Evolutionary conservation across 2,329 filamentous ascomycete species (phyloP).

Genomic region (Ustulina deusta): DNA sequence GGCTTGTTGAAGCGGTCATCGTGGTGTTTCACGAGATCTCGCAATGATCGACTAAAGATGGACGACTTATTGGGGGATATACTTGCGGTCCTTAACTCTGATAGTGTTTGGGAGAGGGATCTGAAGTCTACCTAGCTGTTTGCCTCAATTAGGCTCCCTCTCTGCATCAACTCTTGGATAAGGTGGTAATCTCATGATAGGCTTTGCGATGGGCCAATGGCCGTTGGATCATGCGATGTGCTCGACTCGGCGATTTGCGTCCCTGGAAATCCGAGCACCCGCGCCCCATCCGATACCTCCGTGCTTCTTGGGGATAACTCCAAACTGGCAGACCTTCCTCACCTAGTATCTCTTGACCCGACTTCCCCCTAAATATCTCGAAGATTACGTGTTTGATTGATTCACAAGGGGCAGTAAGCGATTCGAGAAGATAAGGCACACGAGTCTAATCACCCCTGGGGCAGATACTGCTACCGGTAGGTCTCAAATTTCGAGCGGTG

Average conservation of each 20-base stretch:
- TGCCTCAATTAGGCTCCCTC: constrained; percentile 7
- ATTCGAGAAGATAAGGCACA: too few species aligned
- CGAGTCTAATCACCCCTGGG: too few species aligned
- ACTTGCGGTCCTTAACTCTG: not conserved
- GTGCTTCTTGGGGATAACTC: not conserved
- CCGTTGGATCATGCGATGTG: constrained; percentile 24
- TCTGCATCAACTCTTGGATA: constrained; percentile 9
- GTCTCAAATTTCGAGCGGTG: not conserved
- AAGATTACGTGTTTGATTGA: too few species aligned
- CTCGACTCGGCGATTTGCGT: constrained; percentile 18
- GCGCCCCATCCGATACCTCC: constrained; percentile 15
- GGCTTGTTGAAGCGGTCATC: constrained; percentile 23
- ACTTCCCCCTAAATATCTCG: too few species aligned
- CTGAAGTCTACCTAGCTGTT: not conserved
- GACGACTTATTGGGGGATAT: not conserved
- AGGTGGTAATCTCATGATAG: constrained; percentile 25
- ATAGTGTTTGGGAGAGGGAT: not conserved
- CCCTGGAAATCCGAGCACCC: constrained; percentile 12
- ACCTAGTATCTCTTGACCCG: not conserved
- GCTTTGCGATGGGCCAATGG: constrained; percentile 27
- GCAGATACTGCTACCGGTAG: not conserved
- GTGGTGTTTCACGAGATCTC: constrained; percentile 11
- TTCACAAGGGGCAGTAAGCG: too few species aligned
- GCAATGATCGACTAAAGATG: not conserved
- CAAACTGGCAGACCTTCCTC: not conserved